Base-by-base conservation (phyloP, 768 basidiomycete genomes). In the Collybiopsis confluens region DNA sequence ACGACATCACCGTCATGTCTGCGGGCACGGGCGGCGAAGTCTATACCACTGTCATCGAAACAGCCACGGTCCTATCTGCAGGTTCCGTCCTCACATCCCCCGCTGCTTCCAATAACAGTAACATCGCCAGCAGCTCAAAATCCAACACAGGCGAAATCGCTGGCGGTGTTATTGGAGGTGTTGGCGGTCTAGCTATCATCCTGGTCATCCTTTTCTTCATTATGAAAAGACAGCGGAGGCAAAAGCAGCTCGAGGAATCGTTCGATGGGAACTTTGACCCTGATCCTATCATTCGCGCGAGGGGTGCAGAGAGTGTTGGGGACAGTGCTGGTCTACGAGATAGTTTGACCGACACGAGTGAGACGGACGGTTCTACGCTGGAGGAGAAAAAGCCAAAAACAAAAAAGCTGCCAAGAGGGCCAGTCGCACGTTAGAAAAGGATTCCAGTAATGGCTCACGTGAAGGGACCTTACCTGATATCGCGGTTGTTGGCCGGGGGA, bases 231-330 rank as follows among this genome's bases (percentile, higher is more conserved):
- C 54, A 48, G 37, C 38, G 23, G 24, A 28, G 55, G 20, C 40
- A 26, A 41, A 35, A 38, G 7, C 21, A 51, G n/a, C 40, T 50
- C 20, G 55, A 56, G 5, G 46, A 55, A 24, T 33, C 20, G n/a
- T 56, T 56, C 27, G 55, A 56, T 36, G 55, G 55, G 16, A 56
- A 56, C 24, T 56, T 56, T 50, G 55, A 56, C 37, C 55, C 55
- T 4, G 47, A 56, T 35, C 37, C 41, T 11, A 56, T 46, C 27
- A 18, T 46, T 10, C 20, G 26, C 1, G 13, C 37, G 10, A 38
- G 35, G 45, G 53, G 54, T 24, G 20, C 42, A 33, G n/a, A n/a
- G n/a, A n/a, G n/a, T n/a, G n/a, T n/a, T n/a, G n/a, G n/a, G n/a
- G 30, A 13, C 20, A n/a, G 24, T 2, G 7, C 28, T 23, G 40